Evolutionary conservation across 2,329 filamentous ascomycete genomes (phyloP), one percentile per base, ranked within the genome.

Genomic region (Cladobotryum protrusum): DNA sequence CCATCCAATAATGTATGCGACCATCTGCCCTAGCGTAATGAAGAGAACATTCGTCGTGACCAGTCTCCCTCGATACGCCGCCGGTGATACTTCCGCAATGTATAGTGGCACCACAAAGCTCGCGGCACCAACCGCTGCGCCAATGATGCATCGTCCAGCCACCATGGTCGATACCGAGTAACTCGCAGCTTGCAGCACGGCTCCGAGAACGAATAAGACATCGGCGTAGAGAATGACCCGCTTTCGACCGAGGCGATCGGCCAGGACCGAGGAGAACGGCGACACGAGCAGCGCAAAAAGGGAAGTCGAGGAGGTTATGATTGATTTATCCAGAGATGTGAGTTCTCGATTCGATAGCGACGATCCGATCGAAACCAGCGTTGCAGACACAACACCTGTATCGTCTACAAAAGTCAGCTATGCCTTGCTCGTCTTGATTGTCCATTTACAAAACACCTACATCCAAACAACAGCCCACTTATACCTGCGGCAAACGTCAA

Each of bases 1-100:
- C 86, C 87, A 96, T 1, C 92, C 92, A 6, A 90, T 71, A 2
- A 95, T 64, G 66, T 96, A 96, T 2, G 92, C 91, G 17, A 95
- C 79, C 2, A 96, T 87, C 68, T 96, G 91, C 0, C 92, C 92
- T 11, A 87, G 74, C 0, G 91, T 96, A 50, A 96, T 85, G 58
- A 95, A 90, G 18, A 96, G 71, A 20, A 86, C 82, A 52, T 89
- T 85, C 49, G 93, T 79, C 1, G 89, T 95, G 4, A 96, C 86
- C 37, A 97, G 72, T 37, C 87, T 74, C 13, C 92, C 92, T 48
- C 92, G 75, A 53, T 87, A 81, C 18, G 81, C 76, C 2, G 87
- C 81, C 0, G 92, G 91, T 3, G 88, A 83, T 12, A 96, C 73
- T 67, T 97, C 92, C 8, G 87, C 85, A 52, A 96, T 92, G 68